Evolutionary conservation across 495 filamentous ascomycete species (phyloP), one percentile per base, ranked within the genome.

Genomic region (Astrothelium macrocarpum): DNA sequence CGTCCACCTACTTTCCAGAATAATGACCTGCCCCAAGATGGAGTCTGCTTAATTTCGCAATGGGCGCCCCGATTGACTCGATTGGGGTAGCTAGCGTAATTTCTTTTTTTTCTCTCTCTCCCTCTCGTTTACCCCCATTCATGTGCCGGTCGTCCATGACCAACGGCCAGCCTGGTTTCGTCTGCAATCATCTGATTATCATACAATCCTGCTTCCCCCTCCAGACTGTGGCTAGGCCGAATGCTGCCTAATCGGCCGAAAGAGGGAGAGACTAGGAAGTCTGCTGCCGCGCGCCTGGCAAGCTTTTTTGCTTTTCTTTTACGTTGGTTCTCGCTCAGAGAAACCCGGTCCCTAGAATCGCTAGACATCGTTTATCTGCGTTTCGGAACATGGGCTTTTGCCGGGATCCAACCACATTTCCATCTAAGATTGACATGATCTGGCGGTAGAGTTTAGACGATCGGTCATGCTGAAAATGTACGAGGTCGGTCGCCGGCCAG

Each of bases 271-370:
- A 5, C 20, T 9, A 16, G 49, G 7, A 29, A 29, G 49, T 26
- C 49, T 56, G 25, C 49, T 56, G 49, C 23, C 49, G 49, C 49
- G 49, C 49, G 49, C 20, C 49, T 56, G 49, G 49, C 49, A 29
- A 28, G 49, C 49, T 56, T 56, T 56, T 56, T 56, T 12, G 49
- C 20, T 56, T 56, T 29, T 29, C 7, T 29, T 29, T 10, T 56
- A 20, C n/a, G 3, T 14, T 3, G 3, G 11, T 20, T 16, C 45
- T 2, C 11, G 11, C 20, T 49, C 36, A 10, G 36, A 9, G 36
- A 42, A 16, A 49, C 14, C 45, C n/a, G 34, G 20, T 49, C 5
- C 45, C 45, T 5, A 49, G n/a, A 49, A 49, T 49, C 45, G 45
- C 45, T 23, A 23, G 45, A 49, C 14, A 16, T 49, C 45, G 45